These are phyloP conservation scores for Moricandia arvensis DNA, from an alignment of 345 rosid genomes.

Conservation along the genomic window DNA sequence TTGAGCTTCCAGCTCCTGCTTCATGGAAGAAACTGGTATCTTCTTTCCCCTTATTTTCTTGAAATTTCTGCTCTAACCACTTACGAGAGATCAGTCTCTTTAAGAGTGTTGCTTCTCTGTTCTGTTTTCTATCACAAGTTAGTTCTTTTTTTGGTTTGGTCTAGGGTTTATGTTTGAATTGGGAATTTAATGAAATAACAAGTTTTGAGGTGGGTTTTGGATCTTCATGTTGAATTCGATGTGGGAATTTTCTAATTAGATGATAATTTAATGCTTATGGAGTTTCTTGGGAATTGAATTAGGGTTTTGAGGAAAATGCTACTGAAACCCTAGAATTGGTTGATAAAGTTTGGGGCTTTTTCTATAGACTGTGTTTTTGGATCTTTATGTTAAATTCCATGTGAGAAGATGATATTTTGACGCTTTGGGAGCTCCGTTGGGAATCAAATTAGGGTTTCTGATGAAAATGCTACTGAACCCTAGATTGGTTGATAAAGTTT, in stretches of 20 bases:
- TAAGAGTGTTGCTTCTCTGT: not conserved
- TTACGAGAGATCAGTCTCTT: not conserved
- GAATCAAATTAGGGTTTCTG: constrained; percentile 9
- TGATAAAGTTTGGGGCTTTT: constrained; percentile 27
- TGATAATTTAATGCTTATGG: not conserved
- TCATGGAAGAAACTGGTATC: constrained; percentile 80
- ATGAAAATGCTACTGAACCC: constrained; percentile 4
- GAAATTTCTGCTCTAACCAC: not conserved
- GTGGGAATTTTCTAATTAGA: not conserved
- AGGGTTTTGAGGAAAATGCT: constrained; percentile 9
- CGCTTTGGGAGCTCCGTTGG: not conserved
- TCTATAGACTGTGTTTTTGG: not conserved
- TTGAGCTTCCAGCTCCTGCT: constrained; percentile 82
- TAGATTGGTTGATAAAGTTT: constrained; percentile 17
- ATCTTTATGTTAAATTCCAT: not conserved
- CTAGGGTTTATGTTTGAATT: constrained; percentile 23
- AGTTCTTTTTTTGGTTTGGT: not conserved
- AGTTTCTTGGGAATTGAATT: not conserved
- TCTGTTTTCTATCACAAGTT: constrained; percentile 2
- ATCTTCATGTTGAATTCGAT: not conserved
- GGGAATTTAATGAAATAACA: not conserved
- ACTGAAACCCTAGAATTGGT: constrained; percentile 20
- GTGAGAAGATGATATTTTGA: not conserved
- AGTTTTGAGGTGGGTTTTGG: not conserved
- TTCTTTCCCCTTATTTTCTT: not conserved